phyloP scores from a whole-genome alignment of 306 rosid genomes.

The Castanea crenata region DNA sequence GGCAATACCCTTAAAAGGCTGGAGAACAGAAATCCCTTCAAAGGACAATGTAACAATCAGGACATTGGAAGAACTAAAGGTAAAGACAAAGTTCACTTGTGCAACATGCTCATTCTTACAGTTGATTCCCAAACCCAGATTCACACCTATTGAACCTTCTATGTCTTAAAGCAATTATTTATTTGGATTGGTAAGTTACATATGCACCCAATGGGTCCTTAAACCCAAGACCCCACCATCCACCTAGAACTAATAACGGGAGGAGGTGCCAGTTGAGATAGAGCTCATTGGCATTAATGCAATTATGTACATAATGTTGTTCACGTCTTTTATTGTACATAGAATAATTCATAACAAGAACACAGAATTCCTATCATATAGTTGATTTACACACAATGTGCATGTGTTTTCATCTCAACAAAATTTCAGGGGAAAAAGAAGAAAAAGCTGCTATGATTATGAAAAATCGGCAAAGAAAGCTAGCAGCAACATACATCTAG shows the following conservation, averaged over 20 bases:
- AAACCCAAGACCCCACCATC: too few relatives aligned
- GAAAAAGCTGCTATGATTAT: not conserved
- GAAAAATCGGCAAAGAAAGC: not conserved
- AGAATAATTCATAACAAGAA: not conserved
- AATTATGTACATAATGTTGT: not conserved
- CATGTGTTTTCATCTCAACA: too few relatives aligned
- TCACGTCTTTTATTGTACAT: not conserved
- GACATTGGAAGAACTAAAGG: not conserved
- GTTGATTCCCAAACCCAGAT: not conserved
- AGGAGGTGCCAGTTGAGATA: too few relatives aligned
- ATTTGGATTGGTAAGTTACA: too few relatives aligned
- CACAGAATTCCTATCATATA: not conserved
- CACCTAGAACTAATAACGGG: too few relatives aligned
- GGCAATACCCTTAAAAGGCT: not conserved
- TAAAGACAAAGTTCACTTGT: not conserved
- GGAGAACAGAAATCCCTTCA: not conserved
- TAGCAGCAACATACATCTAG: not conserved
- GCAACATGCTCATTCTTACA: not conserved
- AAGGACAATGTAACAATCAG: not conserved
- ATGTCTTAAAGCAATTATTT: not conserved
- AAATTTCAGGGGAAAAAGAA: too few relatives aligned
- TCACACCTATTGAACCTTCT: not conserved
- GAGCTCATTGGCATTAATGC: not conserved
- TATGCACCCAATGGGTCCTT: too few relatives aligned
- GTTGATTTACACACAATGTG: too few relatives aligned